Conservation (phyloP, 2,329 filamentous ascomycete species). For the Aspergillus sp. region DNA sequence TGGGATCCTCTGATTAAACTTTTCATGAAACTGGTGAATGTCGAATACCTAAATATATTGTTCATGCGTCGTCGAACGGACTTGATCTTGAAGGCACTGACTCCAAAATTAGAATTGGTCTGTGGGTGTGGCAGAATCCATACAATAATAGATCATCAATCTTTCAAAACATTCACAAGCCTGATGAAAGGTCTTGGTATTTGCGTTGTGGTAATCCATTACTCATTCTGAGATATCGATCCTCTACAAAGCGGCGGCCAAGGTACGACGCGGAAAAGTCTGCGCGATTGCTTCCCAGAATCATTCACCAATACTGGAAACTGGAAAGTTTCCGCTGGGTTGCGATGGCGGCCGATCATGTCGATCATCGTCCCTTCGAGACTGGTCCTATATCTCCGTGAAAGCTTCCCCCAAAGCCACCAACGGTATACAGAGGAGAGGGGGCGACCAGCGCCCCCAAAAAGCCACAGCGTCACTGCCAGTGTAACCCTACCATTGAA, state of each 20-base stretch:
- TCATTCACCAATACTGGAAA: slow-evolving; percentile 18
- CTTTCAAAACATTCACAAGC: not conserved
- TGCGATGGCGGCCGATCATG: slow-evolving; percentile 11
- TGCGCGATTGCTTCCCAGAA: slow-evolving; percentile 13
- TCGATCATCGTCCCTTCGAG: slow-evolving; percentile 4
- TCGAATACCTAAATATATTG: not conserved
- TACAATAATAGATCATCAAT: not conserved
- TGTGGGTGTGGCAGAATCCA: not conserved
- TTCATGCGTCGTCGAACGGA: not conserved
- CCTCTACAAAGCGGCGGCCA: not conserved
- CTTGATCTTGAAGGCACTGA: not conserved
- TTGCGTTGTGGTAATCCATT: not conserved
- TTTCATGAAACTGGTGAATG: not conserved
- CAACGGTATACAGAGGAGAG: not conserved
- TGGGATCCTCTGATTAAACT: not conserved
- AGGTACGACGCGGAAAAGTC: not conserved
- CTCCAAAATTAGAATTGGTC: not conserved
- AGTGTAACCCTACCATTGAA: not conserved
- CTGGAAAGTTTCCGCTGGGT: slow-evolving; percentile 4
- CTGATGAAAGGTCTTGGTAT: not conserved
- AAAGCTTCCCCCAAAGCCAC: not conserved
- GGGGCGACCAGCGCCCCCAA: not conserved
- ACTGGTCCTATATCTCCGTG: not conserved
- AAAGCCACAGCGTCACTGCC: slow-evolving; percentile 3
- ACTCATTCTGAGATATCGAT: slow-evolving; percentile 30